Percentiles rank a stretch among this genome's conserved stretches.
Evolutionary conservation across 2,329 filamentous ascomycete species (phyloP).

Genomic region (Gnomoniopsis smithogilvyi): DNA sequence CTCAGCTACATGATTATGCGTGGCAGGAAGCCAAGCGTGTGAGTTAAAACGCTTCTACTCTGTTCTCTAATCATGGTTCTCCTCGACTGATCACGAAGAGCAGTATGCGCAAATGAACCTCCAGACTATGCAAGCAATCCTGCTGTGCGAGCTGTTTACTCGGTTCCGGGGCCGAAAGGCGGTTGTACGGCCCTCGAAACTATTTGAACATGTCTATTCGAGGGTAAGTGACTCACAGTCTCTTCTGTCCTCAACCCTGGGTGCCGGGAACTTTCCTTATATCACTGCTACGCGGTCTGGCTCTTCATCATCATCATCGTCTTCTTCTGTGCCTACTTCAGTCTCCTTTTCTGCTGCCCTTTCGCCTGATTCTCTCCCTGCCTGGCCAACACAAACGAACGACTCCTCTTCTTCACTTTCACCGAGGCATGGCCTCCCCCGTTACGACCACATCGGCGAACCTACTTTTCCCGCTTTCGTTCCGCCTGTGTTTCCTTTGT

Average conservation of each 20-base stretch:
- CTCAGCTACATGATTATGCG: slow-evolving; percentile 48
- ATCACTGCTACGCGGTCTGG: slow-evolving; percentile 22
- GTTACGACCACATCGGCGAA: slow-evolving; percentile 9
- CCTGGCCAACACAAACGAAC: slow-evolving; percentile 13
- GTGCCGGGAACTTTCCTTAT: slow-evolving; percentile 27
- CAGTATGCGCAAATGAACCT: slow-evolving; percentile 48
- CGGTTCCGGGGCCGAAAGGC: slow-evolving; percentile 52
- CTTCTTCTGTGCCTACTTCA: slow-evolving; percentile 22
- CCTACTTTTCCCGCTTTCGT: slow-evolving; percentile 10
- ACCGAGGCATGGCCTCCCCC: slow-evolving; percentile 1
- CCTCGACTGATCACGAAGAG: slow-evolving; percentile 15
- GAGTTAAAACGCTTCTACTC: slow-evolving; percentile 27
- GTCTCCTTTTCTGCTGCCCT: slow-evolving; percentile 15
- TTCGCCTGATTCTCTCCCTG: slow-evolving; percentile 9
- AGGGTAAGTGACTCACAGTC: slow-evolving; percentile 43
- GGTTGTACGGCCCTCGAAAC: slow-evolving; percentile 43
- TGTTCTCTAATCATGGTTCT: no score
- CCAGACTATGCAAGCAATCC: slow-evolving; percentile 49
- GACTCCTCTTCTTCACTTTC: slow-evolving; percentile 11
- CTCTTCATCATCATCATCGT: slow-evolving; percentile 21
- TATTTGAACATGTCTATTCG: slow-evolving; percentile 49
- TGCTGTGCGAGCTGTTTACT: slow-evolving; percentile 53
- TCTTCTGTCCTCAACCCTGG: slow-evolving; percentile 29
- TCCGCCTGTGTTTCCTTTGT: slow-evolving; percentile 10
- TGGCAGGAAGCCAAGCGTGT: slow-evolving; percentile 48